phyloP scores from a whole-genome alignment of 2,329 filamentous ascomycete species.

The Phyllosticta capitalensis region DNA sequence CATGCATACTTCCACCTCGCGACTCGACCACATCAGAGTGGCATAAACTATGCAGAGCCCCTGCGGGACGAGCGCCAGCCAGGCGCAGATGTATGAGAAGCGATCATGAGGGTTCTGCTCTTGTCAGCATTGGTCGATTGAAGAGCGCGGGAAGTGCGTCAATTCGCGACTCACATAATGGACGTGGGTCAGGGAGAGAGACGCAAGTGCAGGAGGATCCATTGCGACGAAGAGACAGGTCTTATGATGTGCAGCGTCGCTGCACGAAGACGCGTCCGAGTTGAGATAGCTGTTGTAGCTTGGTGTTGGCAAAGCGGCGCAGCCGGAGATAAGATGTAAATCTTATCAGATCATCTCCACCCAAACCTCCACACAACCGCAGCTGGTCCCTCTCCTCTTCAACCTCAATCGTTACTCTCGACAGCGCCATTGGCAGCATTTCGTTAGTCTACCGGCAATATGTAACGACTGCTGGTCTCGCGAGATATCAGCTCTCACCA shows the following conservation, averaged over 20 bases:
- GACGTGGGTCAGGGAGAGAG: slow-evolving; percentile 88
- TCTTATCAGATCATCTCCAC: neutral
- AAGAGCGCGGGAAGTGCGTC: neutral
- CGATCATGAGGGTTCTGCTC: slow-evolving; percentile 72
- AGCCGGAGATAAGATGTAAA: neutral
- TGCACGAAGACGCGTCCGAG: neutral
- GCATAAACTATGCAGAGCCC: slow-evolving; percentile 83
- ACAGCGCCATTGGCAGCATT: no score
- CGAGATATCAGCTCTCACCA: no score
- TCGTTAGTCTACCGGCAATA: no score
- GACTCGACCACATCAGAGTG: slow-evolving; percentile 80
- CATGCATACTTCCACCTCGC: slow-evolving; percentile 78
- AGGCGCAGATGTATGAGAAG: slow-evolving; percentile 80
- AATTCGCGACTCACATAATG: slow-evolving; percentile 63
- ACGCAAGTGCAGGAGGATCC: slow-evolving; percentile 59
- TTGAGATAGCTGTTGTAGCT: neutral
- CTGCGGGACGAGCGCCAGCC: slow-evolving; percentile 88
- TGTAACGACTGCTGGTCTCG: no score
- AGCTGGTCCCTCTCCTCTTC: no score
- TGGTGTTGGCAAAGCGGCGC: neutral
- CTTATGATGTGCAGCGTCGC: neutral
- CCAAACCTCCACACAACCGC: neutral
- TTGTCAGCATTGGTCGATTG: slow-evolving; percentile 15
- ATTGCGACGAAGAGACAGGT: slow-evolving; percentile 20
- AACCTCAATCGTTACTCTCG: no score